A percentile compares a stretch with the other conserved stretches of the same genome.
Conservation (phyloP, 2,329 filamentous ascomycete genomes). For the Rutstroemia sp. region DNA sequence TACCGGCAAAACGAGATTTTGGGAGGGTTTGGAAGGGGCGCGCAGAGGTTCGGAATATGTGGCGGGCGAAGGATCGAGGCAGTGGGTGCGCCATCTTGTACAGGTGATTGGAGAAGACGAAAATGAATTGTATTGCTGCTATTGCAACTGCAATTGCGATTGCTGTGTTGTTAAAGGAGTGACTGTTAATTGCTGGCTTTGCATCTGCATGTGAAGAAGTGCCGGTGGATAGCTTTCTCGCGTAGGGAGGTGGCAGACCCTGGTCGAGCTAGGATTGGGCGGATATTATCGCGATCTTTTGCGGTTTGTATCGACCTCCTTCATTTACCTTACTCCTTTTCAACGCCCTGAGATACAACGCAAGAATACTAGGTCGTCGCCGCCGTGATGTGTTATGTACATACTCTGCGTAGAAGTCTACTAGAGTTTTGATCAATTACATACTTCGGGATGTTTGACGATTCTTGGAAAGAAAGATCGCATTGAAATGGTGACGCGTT, state of each 20-base stretch:
- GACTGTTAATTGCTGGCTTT: background rate
- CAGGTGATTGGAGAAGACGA: background rate
- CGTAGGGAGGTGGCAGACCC: background rate
- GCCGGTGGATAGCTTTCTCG: background rate
- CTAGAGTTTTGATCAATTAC: too few relatives aligned
- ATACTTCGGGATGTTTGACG: too few relatives aligned
- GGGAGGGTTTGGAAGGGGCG: conserved; percentile 14
- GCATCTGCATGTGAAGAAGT: background rate
- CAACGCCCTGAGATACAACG: too few relatives aligned
- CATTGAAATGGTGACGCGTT: too few relatives aligned
- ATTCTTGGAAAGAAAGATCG: too few relatives aligned
- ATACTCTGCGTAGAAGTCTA: too few relatives aligned
- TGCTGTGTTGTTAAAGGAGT: background rate
- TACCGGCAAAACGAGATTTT: conserved; percentile 14
- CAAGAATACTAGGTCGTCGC: too few relatives aligned
- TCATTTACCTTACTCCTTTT: too few relatives aligned
- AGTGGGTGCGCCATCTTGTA: conserved; percentile 23
- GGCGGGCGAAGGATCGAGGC: conserved; percentile 21
- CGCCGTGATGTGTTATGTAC: too few relatives aligned
- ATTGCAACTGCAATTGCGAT: background rate
- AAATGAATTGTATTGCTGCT: background rate
- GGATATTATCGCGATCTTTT: too few relatives aligned
- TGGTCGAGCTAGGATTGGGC: too few relatives aligned
- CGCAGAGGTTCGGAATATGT: conserved; percentile 18
- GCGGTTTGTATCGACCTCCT: too few relatives aligned